Conservation (phyloP, 2,329 filamentous ascomycete species). For the Epichloe aotearoae region DNA sequence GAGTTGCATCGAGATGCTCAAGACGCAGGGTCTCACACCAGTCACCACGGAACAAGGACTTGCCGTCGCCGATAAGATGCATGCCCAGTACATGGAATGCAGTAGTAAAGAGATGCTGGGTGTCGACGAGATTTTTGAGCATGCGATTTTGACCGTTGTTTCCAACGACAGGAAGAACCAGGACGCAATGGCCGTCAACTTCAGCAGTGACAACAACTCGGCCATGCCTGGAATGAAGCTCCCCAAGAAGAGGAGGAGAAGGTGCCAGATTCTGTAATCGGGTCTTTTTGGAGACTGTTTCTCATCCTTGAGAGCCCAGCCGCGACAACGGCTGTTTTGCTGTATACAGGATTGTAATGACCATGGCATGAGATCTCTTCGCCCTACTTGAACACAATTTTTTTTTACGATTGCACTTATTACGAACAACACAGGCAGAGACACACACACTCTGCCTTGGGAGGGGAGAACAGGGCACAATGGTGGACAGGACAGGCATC, state of each 20-base stretch:
- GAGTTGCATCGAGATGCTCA: conserved; percentile 96
- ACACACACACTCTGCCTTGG: background rate
- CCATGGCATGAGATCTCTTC: conserved; percentile 11
- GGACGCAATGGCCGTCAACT: conserved; percentile 31
- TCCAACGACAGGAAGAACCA: conserved; percentile 59
- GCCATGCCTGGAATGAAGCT: conserved; percentile 30
- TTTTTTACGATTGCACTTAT: conserved; percentile 20
- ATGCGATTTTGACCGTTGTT: conserved; percentile 81
- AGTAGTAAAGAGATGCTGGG: conserved; percentile 95
- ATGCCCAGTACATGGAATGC: conserved; percentile 92
- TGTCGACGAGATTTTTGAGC: conserved; percentile 92
- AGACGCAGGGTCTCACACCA: conserved; percentile 90
- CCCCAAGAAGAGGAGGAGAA: conserved; percentile 71
- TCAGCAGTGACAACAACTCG: conserved; percentile 24
- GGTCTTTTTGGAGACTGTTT: background rate
- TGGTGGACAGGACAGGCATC: conserved; percentile 5
- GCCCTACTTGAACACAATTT: conserved; percentile 20
- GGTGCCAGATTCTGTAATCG: conserved; percentile 62
- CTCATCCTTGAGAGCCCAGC: background rate
- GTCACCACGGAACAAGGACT: conserved; percentile 85
- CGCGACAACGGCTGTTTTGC: background rate
- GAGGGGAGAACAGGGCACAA: conserved; percentile 1
- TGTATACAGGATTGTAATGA: conserved; percentile 26
- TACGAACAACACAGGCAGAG: conserved; percentile 10
- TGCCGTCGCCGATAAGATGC: conserved; percentile 84